Evolutionary conservation across 306 rosid genomes (phyloP).

Genomic region (Hippophae tibetana): DNA sequence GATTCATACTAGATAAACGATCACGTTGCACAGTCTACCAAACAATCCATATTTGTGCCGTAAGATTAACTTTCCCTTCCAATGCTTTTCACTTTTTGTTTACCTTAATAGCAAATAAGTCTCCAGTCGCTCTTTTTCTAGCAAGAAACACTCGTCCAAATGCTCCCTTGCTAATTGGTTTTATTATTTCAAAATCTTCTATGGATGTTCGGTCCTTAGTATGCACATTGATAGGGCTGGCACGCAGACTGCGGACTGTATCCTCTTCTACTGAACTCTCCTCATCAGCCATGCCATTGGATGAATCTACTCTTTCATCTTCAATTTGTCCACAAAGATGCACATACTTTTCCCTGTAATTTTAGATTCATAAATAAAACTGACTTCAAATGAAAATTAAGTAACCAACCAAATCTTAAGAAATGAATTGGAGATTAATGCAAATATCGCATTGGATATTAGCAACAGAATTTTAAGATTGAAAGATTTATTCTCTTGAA

Average conservation of each 20-base stretch:
- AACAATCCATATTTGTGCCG: too few species aligned
- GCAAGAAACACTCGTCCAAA: constrained; percentile 97
- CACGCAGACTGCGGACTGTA: constrained; percentile 58
- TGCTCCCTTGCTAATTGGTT: constrained; percentile 95
- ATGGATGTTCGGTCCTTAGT: constrained; percentile 89
- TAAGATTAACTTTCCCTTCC: too few species aligned
- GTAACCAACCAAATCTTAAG: constrained; percentile 4
- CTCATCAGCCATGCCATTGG: constrained; percentile 65
- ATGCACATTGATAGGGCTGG: constrained; percentile 73
- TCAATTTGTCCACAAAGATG: constrained; percentile 79
- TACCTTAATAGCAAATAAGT: constrained; percentile 96
- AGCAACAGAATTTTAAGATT: too few species aligned
- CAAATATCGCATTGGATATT: too few species aligned
- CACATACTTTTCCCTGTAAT: constrained; percentile 78
- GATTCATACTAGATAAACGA: too few species aligned
- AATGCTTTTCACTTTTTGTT: constrained; percentile 10
- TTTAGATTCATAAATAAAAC: constrained; percentile 12
- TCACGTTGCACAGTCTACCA: too few species aligned
- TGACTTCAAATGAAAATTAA: neutral
- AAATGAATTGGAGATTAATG: constrained; percentile 1
- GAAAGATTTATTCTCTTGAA: too few species aligned
- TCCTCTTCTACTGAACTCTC: constrained; percentile 89
- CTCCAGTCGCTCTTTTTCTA: constrained; percentile 89
- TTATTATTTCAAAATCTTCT: constrained; percentile 91
- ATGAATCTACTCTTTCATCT: constrained; percentile 68